Conservation (phyloP, 1,139 yeast species). For the Hanseniaspora sp. region DNA sequence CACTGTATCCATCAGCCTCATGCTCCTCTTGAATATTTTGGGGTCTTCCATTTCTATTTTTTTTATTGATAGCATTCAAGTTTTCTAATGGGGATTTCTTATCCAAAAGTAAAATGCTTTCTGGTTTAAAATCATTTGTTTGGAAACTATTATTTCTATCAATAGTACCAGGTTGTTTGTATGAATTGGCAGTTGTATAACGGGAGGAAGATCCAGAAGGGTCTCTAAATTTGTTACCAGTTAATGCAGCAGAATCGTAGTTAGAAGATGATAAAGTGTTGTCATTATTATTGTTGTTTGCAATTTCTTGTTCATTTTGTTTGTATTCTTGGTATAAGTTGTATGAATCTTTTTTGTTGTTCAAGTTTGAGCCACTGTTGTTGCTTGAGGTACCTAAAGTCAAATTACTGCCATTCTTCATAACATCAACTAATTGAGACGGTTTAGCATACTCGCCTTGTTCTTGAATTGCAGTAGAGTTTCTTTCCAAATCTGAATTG, state of each 20-base stretch:
- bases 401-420: slow-evolving; percentile 1
- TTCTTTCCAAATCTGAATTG: slow-evolving; percentile 9
- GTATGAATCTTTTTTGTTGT: slow-evolving; percentile 9
- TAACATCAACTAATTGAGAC: slow-evolving; percentile 10
- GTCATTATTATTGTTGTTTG: neutral
- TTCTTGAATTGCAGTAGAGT: neutral
- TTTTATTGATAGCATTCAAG: slow-evolving; percentile 16
- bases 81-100: slow-evolving; percentile 14
- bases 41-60: slow-evolving; percentile 8
- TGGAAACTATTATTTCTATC: slow-evolving; percentile 18
- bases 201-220: slow-evolving; percentile 17
- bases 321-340: slow-evolving; percentile 14
- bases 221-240: neutral
- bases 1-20: slow-evolving; percentile 14
- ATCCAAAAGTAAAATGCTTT: slow-evolving; percentile 17
- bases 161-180: slow-evolving; percentile 3
- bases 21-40: slow-evolving; percentile 11
- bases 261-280: neutral
- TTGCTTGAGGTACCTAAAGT: neutral
- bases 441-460: neutral
- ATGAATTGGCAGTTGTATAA: slow-evolving; percentile 13
- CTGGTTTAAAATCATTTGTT: slow-evolving; percentile 18
- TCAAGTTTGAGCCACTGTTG: neutral
- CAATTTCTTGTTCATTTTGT: slow-evolving; percentile 9
- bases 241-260: slow-evolving; percentile 5